Percentiles rank a stretch among this genome's conserved stretches.
phyloP scores from a whole-genome alignment of 257 asterid species.

The Solanum phureja region DNA sequence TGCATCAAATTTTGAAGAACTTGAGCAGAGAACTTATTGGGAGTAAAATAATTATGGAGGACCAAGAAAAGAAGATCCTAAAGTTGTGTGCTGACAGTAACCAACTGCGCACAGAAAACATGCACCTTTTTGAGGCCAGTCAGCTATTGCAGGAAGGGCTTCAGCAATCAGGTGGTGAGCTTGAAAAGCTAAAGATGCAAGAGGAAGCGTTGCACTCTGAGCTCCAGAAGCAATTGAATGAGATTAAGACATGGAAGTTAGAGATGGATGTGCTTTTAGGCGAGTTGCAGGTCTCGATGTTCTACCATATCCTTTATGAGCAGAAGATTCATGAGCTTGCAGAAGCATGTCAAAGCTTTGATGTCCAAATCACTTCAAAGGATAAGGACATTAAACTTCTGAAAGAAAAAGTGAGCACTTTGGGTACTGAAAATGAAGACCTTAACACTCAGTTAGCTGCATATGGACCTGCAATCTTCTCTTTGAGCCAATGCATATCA shows the following conservation, averaged over 20 bases:
- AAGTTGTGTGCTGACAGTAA: conserved; percentile 30
- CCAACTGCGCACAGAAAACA: conserved; percentile 30
- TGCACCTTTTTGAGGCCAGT: conserved; percentile 24
- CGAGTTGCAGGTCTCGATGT: conserved; percentile 46
- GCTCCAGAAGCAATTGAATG: conserved; percentile 35
- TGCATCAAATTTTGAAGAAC: conserved; percentile 13
- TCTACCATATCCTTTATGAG: conserved; percentile 53
- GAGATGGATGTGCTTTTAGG: conserved; percentile 38
- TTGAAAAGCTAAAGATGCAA: conserved; percentile 24
- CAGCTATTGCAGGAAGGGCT: conserved; percentile 29
- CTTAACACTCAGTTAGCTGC: conserved; percentile 48
- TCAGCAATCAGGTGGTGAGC: conserved; percentile 28
- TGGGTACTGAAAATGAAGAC: conserved; percentile 33
- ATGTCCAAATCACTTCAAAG: conserved; percentile 21
- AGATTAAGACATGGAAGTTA: conserved; percentile 45
- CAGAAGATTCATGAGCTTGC: conserved; percentile 63
- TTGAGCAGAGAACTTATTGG: conserved; percentile 21
- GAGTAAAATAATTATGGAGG: conserved; percentile 20
- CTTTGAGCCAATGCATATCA: conserved; percentile 51
- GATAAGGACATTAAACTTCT: conserved; percentile 15
- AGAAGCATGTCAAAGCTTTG: conserved; percentile 30
- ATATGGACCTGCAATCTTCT: conserved; percentile 50
- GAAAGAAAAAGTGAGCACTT: conserved; percentile 14
- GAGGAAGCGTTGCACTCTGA: conserved; percentile 37
- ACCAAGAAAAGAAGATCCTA: conserved; percentile 30